Base-by-base conservation (phyloP, 2,329 filamentous ascomycete genomes). In the Clonostachys rhizophaga region DNA sequence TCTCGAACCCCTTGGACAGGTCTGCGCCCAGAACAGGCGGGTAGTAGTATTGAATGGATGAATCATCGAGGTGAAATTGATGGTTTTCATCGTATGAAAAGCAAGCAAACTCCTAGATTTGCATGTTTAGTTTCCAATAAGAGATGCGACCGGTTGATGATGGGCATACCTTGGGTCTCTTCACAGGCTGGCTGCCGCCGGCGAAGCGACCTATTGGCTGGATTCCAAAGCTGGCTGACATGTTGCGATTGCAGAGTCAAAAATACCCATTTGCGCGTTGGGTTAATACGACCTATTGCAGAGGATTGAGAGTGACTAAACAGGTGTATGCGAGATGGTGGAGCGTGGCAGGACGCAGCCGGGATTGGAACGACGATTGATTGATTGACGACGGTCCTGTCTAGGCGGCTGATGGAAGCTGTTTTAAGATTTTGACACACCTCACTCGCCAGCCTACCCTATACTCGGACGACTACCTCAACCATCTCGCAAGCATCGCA, bases 11-110 rank as follows among this genome's bases (percentile, higher is more conserved):
- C 35, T 76, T 74, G 18, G 84, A 92, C 36, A 99, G 73, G 64
- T 96, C 85, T 7, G 80, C 78, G 9, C 84, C 83, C 3, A 94
- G 65, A 30, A 64, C 68, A 1, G 87, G 89, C 3, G 89, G 86
- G 59, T 96, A 94, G 67, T 96, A 97, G 71, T 92, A 96, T 54
- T 84, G 83, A 54, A 99, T 63, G 2, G 89, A 92, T 4, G 86
- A 87, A 51, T 87, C 86, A 52, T 89, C 90, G 5, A 86, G 79
- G 43, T 75, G 84, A 58, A 91, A 91, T 46, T 81, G 67, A 62
- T 92, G 94, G 30, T 91, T 73, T 41, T 91, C 81, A 63, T 97
- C 89, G 67, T 94, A 97, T 9, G 92, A 97, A 69, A 97, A 99
- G 67, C 79, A 90, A 5, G 92, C 81, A 54, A 99, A 88, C 72